phyloP scores from a whole-genome alignment of 176 grass and related monocot genomes.

The Aechmea fasciata region DNA sequence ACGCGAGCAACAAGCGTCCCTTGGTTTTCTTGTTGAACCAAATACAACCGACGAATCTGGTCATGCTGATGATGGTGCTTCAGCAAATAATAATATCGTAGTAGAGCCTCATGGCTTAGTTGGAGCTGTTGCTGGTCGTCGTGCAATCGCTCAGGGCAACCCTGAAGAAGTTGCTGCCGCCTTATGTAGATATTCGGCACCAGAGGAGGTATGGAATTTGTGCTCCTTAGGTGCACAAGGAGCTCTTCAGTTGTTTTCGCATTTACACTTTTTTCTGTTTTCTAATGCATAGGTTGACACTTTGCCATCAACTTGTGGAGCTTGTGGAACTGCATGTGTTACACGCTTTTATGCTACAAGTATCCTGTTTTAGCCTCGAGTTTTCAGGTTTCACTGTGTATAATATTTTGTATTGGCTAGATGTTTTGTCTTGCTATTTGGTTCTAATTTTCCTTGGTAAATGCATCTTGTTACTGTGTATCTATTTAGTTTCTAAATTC shows the following conservation, averaged over 20 bases:
- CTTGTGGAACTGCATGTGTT: constrained; percentile 53
- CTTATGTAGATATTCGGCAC: constrained; percentile 74
- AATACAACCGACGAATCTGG: constrained; percentile 28
- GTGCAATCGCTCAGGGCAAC: constrained; percentile 85
- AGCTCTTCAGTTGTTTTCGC: not conserved
- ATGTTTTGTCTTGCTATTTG: too few relatives aligned
- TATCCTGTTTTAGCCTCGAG: constrained; percentile 37
- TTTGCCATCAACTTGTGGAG: constrained; percentile 76
- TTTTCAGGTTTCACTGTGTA: not conserved
- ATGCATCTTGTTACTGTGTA: too few relatives aligned
- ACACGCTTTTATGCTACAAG: constrained; percentile 87
- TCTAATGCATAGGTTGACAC: constrained; percentile 60
- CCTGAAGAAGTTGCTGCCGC: constrained; percentile 73
- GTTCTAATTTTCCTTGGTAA: too few relatives aligned
- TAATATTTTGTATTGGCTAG: not conserved
- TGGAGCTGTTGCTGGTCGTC: constrained; percentile 75
- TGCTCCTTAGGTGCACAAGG: not conserved
- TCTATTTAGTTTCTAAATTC: too few relatives aligned
- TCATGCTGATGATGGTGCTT: constrained; percentile 27
- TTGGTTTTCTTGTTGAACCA: constrained; percentile 87
- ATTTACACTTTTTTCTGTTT: constrained; percentile 19
- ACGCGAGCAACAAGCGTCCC: constrained; percentile 53
- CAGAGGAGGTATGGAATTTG: constrained; percentile 61
- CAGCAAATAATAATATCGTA: constrained; percentile 22
- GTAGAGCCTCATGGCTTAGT: constrained; percentile 58